Percentiles rank a stretch among this genome's conserved stretches.
Evolutionary conservation across 371 early-diverging fungal species (phyloP).

Genomic region (Gilbertella persicaria): DNA sequence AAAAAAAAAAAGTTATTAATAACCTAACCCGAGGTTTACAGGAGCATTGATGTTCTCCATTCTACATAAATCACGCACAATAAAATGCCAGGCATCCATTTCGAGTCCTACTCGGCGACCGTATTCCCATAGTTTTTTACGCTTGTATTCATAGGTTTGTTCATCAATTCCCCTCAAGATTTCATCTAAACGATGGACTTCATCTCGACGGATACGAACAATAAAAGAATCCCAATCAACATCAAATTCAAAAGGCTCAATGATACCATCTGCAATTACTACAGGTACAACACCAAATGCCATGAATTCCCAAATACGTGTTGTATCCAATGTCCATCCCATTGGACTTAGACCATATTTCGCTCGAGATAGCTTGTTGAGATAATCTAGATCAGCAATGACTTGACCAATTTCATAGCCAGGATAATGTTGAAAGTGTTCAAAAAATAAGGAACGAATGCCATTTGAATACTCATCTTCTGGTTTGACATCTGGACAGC

Average conservation of each 20-base stretch:
- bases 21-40: slow-evolving; percentile 41
- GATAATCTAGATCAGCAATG: slow-evolving; percentile 42
- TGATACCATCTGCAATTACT: slow-evolving; percentile 59
- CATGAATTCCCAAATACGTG: slow-evolving; percentile 59
- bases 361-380: slow-evolving; percentile 42
- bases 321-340: slow-evolving; percentile 60
- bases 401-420: slow-evolving; percentile 48
- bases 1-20: slow-evolving; percentile 19
- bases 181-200: slow-evolving; percentile 54
- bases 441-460: slow-evolving; percentile 49
- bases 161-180: slow-evolving; percentile 50
- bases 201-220: slow-evolving; percentile 49
- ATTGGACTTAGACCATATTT: slow-evolving; percentile 57
- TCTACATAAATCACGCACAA: slow-evolving; percentile 54
- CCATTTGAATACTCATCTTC: slow-evolving; percentile 55
- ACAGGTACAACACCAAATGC: slow-evolving; percentile 63
- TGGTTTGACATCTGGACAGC: slow-evolving; percentile 39
- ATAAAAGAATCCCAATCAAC: slow-evolving; percentile 59
- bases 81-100: slow-evolving; percentile 60
- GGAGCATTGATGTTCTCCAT: slow-evolving; percentile 40
- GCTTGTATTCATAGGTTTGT: slow-evolving; percentile 47
- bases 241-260: slow-evolving; percentile 59
- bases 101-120: slow-evolving; percentile 53
- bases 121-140: slow-evolving; percentile 47
- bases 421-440: slow-evolving; percentile 42